Percentiles rank a stretch among this genome's conserved stretches.
These are phyloP conservation scores for Ophiosphaerella herpotricha DNA, from an alignment of 2,329 filamentous ascomycete genomes.

Conservation along the genomic window DNA sequence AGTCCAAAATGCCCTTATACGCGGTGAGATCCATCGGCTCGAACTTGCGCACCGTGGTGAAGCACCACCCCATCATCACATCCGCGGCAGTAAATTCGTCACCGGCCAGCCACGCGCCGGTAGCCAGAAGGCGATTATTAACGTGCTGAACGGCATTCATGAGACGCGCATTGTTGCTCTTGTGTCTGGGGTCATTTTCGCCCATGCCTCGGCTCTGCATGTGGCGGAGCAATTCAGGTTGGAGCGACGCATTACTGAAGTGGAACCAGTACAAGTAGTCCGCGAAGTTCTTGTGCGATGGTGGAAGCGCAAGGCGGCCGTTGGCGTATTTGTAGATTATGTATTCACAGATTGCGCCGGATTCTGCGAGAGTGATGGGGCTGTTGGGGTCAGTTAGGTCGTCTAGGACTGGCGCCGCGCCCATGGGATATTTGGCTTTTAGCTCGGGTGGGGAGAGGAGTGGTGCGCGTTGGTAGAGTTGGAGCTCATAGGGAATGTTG, in stretches of 20 bases:
- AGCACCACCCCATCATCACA: conserved; percentile 64
- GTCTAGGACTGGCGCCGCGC: conserved; percentile 64
- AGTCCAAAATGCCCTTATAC: conserved; percentile 37
- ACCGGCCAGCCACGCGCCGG: conserved; percentile 61
- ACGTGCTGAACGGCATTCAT: conserved; percentile 50
- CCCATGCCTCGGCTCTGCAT: conserved; percentile 35
- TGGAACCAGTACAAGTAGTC: conserved; percentile 70
- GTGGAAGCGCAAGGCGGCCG: conserved; percentile 55
- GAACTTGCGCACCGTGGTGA: conserved; percentile 66
- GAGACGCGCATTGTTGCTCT: conserved; percentile 42
- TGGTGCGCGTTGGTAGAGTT: conserved; percentile 54
- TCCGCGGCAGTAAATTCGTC: conserved; percentile 68
- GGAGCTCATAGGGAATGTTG: conserved; percentile 57
- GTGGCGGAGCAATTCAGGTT: conserved; percentile 42
- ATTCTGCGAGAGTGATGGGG: conserved; percentile 62
- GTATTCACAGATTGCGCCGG: conserved; percentile 65
- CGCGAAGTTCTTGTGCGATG: conserved; percentile 57
- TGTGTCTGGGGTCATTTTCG: conserved; percentile 43
- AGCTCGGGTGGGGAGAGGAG: conserved; percentile 43
- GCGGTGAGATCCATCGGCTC: conserved; percentile 43
- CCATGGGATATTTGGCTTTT: conserved; percentile 48
- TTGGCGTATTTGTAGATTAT: conserved; percentile 58
- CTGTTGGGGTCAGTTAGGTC: conserved; percentile 53
- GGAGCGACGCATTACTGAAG: conserved; percentile 53
- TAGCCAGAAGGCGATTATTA: conserved; percentile 55